These are phyloP conservation scores for Panus rudis DNA, from an alignment of 768 basidiomycete genomes.

Conservation along the genomic window DNA sequence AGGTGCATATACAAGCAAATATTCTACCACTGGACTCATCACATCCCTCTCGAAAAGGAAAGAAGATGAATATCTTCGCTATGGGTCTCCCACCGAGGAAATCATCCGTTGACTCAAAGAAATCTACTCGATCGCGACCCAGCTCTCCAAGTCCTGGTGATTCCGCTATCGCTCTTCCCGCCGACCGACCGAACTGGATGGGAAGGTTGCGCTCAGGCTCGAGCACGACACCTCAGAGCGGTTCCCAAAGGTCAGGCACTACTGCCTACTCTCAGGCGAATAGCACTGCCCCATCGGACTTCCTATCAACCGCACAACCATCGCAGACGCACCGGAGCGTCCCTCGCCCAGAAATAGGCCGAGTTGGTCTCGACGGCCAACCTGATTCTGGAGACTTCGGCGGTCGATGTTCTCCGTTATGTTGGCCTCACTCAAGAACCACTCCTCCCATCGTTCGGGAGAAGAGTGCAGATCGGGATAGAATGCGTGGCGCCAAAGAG, in stretches of 20 bases:
- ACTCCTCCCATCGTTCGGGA: constrained; percentile 9
- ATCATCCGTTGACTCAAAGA: constrained; percentile 14
- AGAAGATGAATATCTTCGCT: constrained; percentile 21
- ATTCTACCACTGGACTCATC: constrained; percentile 14
- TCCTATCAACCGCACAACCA: too few species aligned
- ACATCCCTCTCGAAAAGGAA: constrained; percentile 15
- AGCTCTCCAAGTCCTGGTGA: too few species aligned
- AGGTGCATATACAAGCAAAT: constrained; percentile 17
- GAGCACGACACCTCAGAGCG: constrained; percentile 8
- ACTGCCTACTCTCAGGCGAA: too few species aligned
- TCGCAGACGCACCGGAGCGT: neutral
- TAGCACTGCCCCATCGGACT: too few species aligned
- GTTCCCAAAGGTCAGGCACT: constrained; percentile 8
- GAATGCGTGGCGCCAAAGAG: constrained; percentile 9
- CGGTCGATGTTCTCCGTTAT: constrained; percentile 29
- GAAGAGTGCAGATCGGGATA: constrained; percentile 21
- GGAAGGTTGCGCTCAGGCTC: constrained; percentile 11
- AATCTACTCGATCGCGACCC: constrained; percentile 5
- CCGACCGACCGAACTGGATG: constrained; percentile 2
- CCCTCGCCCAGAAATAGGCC: constrained; percentile 6
- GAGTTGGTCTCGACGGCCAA: constrained; percentile 6
- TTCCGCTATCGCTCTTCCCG: constrained; percentile 3
- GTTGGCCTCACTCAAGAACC: constrained; percentile 20
- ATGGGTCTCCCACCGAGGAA: constrained; percentile 19
- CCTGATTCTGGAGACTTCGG: constrained; percentile 17